phyloP scores from a whole-genome alignment of 345 rosid genomes.

The Salix purpurea region DNA sequence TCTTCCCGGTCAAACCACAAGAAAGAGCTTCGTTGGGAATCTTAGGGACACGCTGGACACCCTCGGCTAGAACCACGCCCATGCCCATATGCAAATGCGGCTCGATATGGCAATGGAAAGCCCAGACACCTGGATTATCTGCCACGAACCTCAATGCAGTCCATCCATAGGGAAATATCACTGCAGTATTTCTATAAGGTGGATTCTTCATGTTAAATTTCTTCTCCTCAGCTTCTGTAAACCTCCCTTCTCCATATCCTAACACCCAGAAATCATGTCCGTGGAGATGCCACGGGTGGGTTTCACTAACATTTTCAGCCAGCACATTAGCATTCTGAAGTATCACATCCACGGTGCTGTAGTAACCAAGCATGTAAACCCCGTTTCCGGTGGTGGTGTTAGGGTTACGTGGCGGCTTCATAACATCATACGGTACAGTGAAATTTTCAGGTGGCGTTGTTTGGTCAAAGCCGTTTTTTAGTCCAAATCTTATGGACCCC shows the following conservation, averaged over 20 bases:
- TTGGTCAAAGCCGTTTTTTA: constrained; percentile 36
- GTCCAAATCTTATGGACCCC: constrained; percentile 49
- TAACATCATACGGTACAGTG: constrained; percentile 38
- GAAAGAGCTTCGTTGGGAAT: constrained; percentile 36
- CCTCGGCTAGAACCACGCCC: constrained; percentile 82
- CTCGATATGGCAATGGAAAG: constrained; percentile 87
- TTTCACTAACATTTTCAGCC: constrained; percentile 40
- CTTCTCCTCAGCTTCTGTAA: constrained; percentile 25
- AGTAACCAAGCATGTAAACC: constrained; percentile 40
- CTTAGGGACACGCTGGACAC: constrained; percentile 31
- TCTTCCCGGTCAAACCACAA: constrained; percentile 16
- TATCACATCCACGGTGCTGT: constrained; percentile 64
- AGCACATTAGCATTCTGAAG: constrained; percentile 67
- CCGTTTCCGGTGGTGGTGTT: constrained; percentile 51
- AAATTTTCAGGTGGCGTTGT: constrained; percentile 46
- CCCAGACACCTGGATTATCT: constrained; percentile 89
- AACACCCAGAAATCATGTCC: constrained; percentile 88
- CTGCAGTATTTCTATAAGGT: constrained; percentile 60
- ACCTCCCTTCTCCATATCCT: constrained; percentile 75
- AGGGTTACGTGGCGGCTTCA: constrained; percentile 41
- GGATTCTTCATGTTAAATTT: constrained; percentile 60
- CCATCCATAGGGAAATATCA: constrained; percentile 77
- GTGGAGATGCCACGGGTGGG: constrained; percentile 87
- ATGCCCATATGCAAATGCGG: constrained; percentile 94
- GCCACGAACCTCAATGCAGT: constrained; percentile 73